phyloP scores from a whole-genome alignment of 139 green algal species.

The Auxenochlorella protothecoides region DNA sequence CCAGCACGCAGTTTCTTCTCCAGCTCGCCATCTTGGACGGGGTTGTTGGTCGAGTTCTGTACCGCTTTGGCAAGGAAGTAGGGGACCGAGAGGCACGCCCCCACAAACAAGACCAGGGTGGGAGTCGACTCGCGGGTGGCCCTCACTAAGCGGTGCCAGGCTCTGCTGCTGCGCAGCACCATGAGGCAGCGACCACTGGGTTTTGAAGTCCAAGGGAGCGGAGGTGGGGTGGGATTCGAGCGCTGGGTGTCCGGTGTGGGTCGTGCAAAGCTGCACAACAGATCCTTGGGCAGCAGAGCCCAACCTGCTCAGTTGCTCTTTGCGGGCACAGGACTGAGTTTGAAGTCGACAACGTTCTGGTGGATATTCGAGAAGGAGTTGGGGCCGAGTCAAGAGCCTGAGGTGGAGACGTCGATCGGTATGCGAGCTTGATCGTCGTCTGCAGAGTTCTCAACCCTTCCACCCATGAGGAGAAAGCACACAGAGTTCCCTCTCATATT shows the following conservation, averaged over 20 bases:
- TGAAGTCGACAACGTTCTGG: background rate
- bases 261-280: background rate
- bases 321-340: background rate
- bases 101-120: constrained; percentile 5
- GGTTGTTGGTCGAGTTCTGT: constrained; percentile 14
- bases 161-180: constrained; percentile 1
- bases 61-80: constrained; percentile 9
- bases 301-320: background rate
- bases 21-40: constrained; percentile 10
- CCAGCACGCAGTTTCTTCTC: constrained; percentile 17
- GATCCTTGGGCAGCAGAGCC: background rate
- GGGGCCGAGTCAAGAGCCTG: no score
- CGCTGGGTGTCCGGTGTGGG: no score
- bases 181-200: no score
- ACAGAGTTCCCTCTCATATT: no score
- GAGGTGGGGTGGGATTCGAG: no score
- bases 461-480: no score
- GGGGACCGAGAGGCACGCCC: constrained; percentile 3
- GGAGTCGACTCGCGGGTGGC: background rate
- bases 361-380: no score
- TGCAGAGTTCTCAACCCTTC: no score
- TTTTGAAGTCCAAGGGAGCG: no score
- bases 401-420: no score
- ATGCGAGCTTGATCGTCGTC: no score
- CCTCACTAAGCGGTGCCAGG: constrained; percentile 27